Evolutionary conservation across 257 asterid genomes (phyloP).

Genomic region (Fraxinus excelsior): DNA sequence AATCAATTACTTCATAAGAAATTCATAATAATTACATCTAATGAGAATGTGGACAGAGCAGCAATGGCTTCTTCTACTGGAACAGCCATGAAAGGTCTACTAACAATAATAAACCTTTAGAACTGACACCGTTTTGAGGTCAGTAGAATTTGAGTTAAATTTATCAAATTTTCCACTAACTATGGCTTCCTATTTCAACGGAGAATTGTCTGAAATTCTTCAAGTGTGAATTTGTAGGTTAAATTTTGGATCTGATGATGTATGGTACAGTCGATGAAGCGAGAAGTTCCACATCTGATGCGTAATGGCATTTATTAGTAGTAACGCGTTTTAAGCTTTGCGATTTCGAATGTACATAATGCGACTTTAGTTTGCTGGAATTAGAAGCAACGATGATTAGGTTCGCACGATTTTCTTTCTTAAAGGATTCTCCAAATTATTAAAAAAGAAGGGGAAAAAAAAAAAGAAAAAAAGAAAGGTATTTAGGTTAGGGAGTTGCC

Average conservation of each 20-base stretch:
- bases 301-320: not conserved
- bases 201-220: conserved; percentile 25
- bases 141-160: conserved; percentile 22
- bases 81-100: conserved; percentile 72
- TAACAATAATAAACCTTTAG: not conserved
- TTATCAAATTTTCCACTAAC: conserved; percentile 18
- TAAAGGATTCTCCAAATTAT: not conserved
- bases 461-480: too few species aligned
- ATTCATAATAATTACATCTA: conserved; percentile 60
- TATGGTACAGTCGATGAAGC: conserved; percentile 22
- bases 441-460: too few species aligned
- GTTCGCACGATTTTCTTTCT: conserved; percentile 23
- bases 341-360: too few species aligned
- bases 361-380: conserved; percentile 29
- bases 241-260: conserved; percentile 1
- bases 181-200: not conserved
- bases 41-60: conserved; percentile 90
- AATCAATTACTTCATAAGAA: not conserved
- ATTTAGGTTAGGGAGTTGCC: too few species aligned
- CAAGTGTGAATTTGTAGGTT: too few species aligned
- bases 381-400: conserved; percentile 34
- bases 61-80: conserved; percentile 99
- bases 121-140: conserved; percentile 12
- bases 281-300: conserved; percentile 3
- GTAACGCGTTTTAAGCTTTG: conserved; percentile 16